phyloP scores from a whole-genome alignment of 495 filamentous ascomycete genomes.

The Penicillium tannophilum region DNA sequence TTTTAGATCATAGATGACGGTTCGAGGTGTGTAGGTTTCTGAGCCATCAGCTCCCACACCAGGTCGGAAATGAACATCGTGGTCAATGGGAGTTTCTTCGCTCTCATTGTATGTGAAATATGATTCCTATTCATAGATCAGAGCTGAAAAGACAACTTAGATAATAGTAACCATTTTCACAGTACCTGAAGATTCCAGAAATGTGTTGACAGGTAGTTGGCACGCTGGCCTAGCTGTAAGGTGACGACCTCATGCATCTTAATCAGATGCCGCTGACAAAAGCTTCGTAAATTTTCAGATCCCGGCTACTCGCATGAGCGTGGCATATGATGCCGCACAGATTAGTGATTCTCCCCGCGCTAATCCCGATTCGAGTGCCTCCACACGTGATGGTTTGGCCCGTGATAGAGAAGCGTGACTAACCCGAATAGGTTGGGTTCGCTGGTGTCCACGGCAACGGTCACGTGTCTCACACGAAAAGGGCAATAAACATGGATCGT shows the following conservation, averaged over 20 bases:
- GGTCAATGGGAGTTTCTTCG: slow-evolving; percentile 73
- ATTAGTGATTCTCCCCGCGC: slow-evolving; percentile 12
- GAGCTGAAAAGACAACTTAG: slow-evolving; percentile 6
- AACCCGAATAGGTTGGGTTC: slow-evolving; percentile 10
- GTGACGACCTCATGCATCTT: slow-evolving; percentile 95
- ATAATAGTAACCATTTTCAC: background rate
- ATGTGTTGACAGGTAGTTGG: slow-evolving; percentile 94
- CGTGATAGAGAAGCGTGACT: slow-evolving; percentile 11
- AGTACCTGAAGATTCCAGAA: slow-evolving; percentile 94
- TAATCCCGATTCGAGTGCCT: slow-evolving; percentile 18
- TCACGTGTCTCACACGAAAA: slow-evolving; percentile 36
- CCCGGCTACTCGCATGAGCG: slow-evolving; percentile 8
- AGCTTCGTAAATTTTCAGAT: slow-evolving; percentile 6
- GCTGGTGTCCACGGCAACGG: slow-evolving; percentile 39
- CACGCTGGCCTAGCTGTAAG: slow-evolving; percentile 86
- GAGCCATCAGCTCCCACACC: slow-evolving; percentile 77
- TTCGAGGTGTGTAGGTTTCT: slow-evolving; percentile 90
- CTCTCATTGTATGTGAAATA: slow-evolving; percentile 88
- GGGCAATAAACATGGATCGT: slow-evolving; percentile 38
- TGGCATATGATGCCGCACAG: slow-evolving; percentile 20
- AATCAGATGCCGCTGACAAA: background rate
- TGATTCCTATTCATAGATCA: slow-evolving; percentile 64
- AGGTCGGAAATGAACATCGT: slow-evolving; percentile 88
- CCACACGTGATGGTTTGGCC: slow-evolving; percentile 22
- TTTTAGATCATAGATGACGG: slow-evolving; percentile 94